Conservation (phyloP, 1,284 basidiomycete species). For the Marasmius fiardii region DNA sequence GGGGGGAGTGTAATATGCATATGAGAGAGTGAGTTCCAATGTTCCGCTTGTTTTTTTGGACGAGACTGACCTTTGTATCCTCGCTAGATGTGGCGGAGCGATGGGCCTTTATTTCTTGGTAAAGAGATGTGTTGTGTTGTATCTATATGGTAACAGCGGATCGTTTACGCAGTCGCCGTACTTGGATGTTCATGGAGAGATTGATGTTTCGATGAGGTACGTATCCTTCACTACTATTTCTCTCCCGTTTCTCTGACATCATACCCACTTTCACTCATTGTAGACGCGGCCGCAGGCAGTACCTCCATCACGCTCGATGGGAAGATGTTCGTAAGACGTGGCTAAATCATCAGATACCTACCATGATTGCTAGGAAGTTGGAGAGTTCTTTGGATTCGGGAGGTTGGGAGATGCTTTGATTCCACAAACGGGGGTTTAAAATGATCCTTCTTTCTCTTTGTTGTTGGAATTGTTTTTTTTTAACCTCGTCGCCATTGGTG, state of each 20-base stretch:
- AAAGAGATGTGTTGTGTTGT: slow-evolving; percentile 91
- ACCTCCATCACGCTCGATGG: slow-evolving; percentile 82
- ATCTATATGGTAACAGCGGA: slow-evolving; percentile 87
- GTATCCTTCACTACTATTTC: slow-evolving; percentile 19
- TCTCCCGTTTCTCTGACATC: slow-evolving; percentile 3
- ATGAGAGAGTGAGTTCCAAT: slow-evolving; percentile 75
- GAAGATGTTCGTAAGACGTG: slow-evolving; percentile 91
- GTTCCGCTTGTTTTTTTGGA: slow-evolving; percentile 8
- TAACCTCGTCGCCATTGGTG: too few relatives aligned
- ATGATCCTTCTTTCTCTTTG: neutral
- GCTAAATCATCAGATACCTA: slow-evolving; percentile 89
- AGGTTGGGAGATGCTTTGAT: slow-evolving; percentile 86
- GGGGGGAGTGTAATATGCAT: slow-evolving; percentile 94
- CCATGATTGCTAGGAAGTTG: slow-evolving; percentile 84
- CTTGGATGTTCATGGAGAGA: slow-evolving; percentile 92
- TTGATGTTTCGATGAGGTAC: slow-evolving; percentile 90
- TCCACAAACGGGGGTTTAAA: neutral
- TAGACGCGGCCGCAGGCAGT: slow-evolving; percentile 86
- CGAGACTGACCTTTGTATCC: slow-evolving; percentile 11
- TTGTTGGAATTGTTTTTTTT: too few relatives aligned
- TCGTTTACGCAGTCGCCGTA: slow-evolving; percentile 90
- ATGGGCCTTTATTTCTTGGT: slow-evolving; percentile 91
- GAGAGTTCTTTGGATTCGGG: slow-evolving; percentile 89
- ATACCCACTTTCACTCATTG: neutral
- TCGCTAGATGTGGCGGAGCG: slow-evolving; percentile 80